Conservation (phyloP, 371 early-diverging fungal species). For the Zopfochytrium polystomum region DNA sequence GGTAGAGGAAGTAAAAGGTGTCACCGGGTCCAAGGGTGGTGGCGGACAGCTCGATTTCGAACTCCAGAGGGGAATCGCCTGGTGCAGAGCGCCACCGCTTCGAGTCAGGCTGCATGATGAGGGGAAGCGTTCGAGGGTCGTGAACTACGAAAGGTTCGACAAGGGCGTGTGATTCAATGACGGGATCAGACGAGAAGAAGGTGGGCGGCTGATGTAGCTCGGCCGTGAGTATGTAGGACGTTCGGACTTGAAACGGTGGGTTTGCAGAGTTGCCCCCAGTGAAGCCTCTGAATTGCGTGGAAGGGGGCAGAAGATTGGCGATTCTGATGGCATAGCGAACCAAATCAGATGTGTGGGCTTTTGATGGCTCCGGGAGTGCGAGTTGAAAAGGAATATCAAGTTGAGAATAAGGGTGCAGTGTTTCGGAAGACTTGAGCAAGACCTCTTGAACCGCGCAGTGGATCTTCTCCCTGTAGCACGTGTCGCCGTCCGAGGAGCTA, state of each 20-base stretch:
- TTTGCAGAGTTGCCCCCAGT: neutral
- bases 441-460: too few relatives aligned
- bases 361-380: constrained; percentile 19
- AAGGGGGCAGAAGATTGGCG: constrained; percentile 20
- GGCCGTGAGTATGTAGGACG: constrained; percentile 16
- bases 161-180: neutral
- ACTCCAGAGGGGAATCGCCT: constrained; percentile 42
- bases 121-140: constrained; percentile 45
- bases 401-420: constrained; percentile 8
- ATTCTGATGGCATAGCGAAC: constrained; percentile 11
- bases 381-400: constrained; percentile 26
- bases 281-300: neutral
- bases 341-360: constrained; percentile 8
- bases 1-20: constrained; percentile 38
- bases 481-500: too few relatives aligned
- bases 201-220: constrained; percentile 11
- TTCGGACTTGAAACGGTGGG: constrained; percentile 10
- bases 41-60: constrained; percentile 43
- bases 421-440: too few relatives aligned
- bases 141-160: constrained; percentile 38
- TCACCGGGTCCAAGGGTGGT: constrained; percentile 45
- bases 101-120: constrained; percentile 40
- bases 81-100: constrained; percentile 45
- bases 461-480: too few relatives aligned
- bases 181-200: too few relatives aligned